Percentiles rank a stretch among this genome's conserved stretches.
These are phyloP conservation scores for Penicillium palitans DNA, from an alignment of 2,329 filamentous ascomycete species.

Conservation along the genomic window DNA sequence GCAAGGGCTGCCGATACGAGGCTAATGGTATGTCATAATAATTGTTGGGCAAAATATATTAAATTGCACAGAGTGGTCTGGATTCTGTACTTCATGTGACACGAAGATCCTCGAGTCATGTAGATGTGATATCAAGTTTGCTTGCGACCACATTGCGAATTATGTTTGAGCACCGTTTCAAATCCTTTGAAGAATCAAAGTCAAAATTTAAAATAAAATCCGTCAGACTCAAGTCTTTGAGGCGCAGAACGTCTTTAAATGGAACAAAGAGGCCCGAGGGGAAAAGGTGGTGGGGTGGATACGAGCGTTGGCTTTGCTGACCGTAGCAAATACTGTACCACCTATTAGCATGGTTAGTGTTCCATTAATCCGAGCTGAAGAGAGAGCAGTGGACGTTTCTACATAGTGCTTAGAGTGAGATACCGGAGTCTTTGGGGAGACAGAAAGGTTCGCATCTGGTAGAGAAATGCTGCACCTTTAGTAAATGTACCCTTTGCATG, in stretches of 20 bases:
- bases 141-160: background rate
- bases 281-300: background rate
- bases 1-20: background rate
- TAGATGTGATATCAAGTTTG: background rate
- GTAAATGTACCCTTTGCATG: too few relatives aligned
- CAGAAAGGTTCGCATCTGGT: background rate
- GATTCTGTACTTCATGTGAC: background rate
- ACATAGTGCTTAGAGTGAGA: background rate
- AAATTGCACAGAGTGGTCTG: background rate
- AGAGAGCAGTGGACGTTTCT: too few relatives aligned
- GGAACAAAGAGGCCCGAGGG: background rate
- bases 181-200: background rate
- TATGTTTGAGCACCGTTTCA: background rate
- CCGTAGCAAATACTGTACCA: background rate
- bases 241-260: background rate
- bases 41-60: background rate
- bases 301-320: background rate
- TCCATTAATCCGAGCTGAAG: background rate
- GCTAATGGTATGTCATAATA: background rate
- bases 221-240: background rate
- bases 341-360: background rate
- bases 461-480: background rate
- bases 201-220: background rate
- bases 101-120: background rate
- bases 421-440: background rate